These are phyloP conservation scores for Boletus rufocinnamomeus DNA, from an alignment of 768 basidiomycete genomes.

Conservation along the genomic window DNA sequence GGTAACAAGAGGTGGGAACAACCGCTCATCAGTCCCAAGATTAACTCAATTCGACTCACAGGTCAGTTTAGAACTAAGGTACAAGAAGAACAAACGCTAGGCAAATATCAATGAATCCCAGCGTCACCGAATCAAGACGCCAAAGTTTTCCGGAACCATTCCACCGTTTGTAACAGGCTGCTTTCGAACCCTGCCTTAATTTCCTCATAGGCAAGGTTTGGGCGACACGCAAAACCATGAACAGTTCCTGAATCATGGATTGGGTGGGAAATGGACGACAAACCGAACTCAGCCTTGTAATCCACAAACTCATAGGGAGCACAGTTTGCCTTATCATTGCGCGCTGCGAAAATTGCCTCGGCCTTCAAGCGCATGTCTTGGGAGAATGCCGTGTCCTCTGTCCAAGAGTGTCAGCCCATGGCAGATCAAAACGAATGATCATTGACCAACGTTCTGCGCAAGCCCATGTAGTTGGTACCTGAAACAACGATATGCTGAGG, in stretches of 20 bases:
- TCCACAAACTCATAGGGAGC: constrained; percentile 39
- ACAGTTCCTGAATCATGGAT: constrained; percentile 39
- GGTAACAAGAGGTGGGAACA: not conserved
- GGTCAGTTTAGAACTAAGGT: not conserved
- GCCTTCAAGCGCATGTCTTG: constrained; percentile 27
- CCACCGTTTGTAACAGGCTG: constrained; percentile 42
- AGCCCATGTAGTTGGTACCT: constrained; percentile 36
- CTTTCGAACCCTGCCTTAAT: constrained; percentile 48
- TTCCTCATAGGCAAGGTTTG: constrained; percentile 43
- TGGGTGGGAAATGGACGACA: constrained; percentile 1
- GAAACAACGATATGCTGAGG: not conserved
- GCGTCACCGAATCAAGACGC: constrained; percentile 4
- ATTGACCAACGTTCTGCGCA: constrained; percentile 38
- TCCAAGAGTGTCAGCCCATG: not conserved
- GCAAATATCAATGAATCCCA: not conserved
- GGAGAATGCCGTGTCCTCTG: constrained; percentile 39
- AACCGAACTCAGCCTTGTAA: constrained; percentile 35
- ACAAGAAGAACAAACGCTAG: not conserved
- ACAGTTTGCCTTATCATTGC: constrained; percentile 30
- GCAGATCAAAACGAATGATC: not conserved
- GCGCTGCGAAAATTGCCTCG: constrained; percentile 34
- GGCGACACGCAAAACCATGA: constrained; percentile 52
- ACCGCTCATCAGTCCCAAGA: not conserved
- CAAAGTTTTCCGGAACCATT: constrained; percentile 45
- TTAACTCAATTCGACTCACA: not conserved